Evolutionary conservation across 164 flowering plant species (phyloP).

Genomic region (Umbilicus rupestris): DNA sequence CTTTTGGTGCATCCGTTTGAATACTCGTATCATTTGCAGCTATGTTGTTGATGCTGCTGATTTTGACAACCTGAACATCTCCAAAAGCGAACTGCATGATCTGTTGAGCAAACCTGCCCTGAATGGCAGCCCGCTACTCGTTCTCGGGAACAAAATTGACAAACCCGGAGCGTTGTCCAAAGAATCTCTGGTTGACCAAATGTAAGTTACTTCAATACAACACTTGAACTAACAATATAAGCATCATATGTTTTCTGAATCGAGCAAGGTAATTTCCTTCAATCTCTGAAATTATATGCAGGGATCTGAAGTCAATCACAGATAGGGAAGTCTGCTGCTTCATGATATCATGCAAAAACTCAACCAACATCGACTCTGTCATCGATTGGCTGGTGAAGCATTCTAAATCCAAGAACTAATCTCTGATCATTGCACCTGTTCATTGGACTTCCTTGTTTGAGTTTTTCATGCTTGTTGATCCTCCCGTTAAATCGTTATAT

Average conservation of each 20-base stretch:
- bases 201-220: slow-evolving; percentile 19
- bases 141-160: slow-evolving; percentile 39
- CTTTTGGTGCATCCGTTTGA: neutral
- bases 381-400: slow-evolving; percentile 72
- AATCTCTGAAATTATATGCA: slow-evolving; percentile 18
- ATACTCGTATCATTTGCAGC: slow-evolving; percentile 14
- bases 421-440: neutral
- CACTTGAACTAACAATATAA: neutral
- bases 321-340: slow-evolving; percentile 65
- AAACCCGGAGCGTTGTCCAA: slow-evolving; percentile 34
- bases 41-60: slow-evolving; percentile 42
- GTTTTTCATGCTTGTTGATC: neutral
- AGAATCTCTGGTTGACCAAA: slow-evolving; percentile 29
- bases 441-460: neutral
- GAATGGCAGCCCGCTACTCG: slow-evolving; percentile 34
- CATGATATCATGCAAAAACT: slow-evolving; percentile 71
- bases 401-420: slow-evolving; percentile 50
- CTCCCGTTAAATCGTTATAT: neutral
- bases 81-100: slow-evolving; percentile 38
- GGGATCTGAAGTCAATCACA: slow-evolving; percentile 45
- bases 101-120: slow-evolving; percentile 31
- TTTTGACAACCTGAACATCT: slow-evolving; percentile 28
- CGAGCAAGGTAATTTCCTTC: neutral
- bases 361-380: slow-evolving; percentile 57
- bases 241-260: too few species aligned